Percentiles rank a stretch among this genome's conserved stretches.
Evolutionary conservation across 352 stramenopile species (phyloP).

Genomic region (Phytopythium sindhum): DNA sequence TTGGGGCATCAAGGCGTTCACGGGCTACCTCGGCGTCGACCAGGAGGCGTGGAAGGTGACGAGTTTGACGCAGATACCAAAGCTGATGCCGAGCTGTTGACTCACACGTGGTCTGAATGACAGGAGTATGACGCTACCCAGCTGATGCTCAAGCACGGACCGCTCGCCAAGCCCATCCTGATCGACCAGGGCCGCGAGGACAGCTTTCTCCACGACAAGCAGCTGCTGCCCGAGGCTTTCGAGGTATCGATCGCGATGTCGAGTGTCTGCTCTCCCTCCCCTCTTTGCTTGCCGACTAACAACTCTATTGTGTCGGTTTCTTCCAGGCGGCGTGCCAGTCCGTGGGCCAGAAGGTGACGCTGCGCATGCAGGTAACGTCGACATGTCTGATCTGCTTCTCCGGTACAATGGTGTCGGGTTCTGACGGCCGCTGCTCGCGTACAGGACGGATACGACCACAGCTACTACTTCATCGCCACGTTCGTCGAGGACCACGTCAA

Average conservation of each 20-base stretch:
- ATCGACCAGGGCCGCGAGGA: slow-evolving; percentile 90
- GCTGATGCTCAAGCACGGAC: slow-evolving; percentile 72
- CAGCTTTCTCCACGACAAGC: slow-evolving; percentile 85
- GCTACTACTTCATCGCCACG: slow-evolving; percentile 97
- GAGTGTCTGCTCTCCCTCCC: neutral
- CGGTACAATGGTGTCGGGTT: too few species aligned
- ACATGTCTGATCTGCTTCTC: too few species aligned
- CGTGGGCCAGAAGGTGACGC: slow-evolving; percentile 75
- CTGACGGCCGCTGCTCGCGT: too few species aligned
- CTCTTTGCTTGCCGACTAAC: neutral
- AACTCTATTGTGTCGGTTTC: neutral
- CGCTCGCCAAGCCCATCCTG: slow-evolving; percentile 72
- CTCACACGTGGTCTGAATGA: neutral
- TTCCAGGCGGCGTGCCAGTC: slow-evolving; percentile 62
- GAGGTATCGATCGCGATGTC: slow-evolving; percentile 24
- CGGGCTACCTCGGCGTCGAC: slow-evolving; percentile 93
- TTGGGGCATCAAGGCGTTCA: slow-evolving; percentile 99
- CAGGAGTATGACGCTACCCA: slow-evolving; percentile 90
- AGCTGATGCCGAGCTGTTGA: neutral
- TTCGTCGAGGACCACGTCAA: slow-evolving; percentile 96
- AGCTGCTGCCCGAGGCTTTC: slow-evolving; percentile 91
- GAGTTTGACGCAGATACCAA: neutral
- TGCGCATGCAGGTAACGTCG: slow-evolving; percentile 58
- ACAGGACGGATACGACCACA: slow-evolving; percentile 93
- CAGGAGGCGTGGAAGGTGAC: slow-evolving; percentile 74